Conservation (phyloP, 345 rosid genomes). For the thale cress (Arabidopsis thaliana) region DNA sequence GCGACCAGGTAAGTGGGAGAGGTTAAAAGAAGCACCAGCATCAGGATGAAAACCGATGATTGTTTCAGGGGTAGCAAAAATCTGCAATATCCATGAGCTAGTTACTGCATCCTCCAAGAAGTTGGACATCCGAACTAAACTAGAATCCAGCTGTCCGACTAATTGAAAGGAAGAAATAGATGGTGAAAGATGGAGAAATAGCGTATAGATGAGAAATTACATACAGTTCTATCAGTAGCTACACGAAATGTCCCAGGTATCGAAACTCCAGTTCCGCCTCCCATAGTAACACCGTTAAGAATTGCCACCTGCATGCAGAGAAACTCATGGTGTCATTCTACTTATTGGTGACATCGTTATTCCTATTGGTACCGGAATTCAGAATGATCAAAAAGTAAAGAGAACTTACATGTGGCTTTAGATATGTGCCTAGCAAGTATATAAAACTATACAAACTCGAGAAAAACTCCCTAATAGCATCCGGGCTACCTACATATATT, state of each 20-base stretch:
- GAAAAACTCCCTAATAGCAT: slow-evolving; percentile 54
- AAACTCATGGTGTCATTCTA: slow-evolving; percentile 26
- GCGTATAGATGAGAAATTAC: slow-evolving; percentile 11
- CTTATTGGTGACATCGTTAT: neutral
- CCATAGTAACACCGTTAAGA: slow-evolving; percentile 91
- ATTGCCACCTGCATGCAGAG: slow-evolving; percentile 67
- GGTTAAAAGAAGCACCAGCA: slow-evolving; percentile 95
- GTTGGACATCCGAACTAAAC: neutral
- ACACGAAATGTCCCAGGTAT: slow-evolving; percentile 87
- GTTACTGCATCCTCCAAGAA: slow-evolving; percentile 29
- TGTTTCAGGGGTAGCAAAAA: slow-evolving; percentile 96
- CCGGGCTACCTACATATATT: slow-evolving; percentile 46
- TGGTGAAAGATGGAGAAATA: slow-evolving; percentile 3
- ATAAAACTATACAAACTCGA: slow-evolving; percentile 50
- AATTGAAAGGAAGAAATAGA: slow-evolving; percentile 5
- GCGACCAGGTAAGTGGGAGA: slow-evolving; percentile 83
- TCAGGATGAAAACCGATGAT: slow-evolving; percentile 96
- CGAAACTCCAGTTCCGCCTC: slow-evolving; percentile 95
- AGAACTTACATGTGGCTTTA: slow-evolving; percentile 56
- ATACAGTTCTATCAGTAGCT: slow-evolving; percentile 86
- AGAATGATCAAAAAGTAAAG: slow-evolving; percentile 15
- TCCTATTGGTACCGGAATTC: neutral
- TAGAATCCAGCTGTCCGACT: slow-evolving; percentile 23
- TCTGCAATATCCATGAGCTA: slow-evolving; percentile 52
- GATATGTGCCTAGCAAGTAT: slow-evolving; percentile 51